These are phyloP conservation scores for Aspergillus quadrilineatus DNA, from an alignment of 2,329 filamentous ascomycete genomes.

Conservation along the genomic window DNA sequence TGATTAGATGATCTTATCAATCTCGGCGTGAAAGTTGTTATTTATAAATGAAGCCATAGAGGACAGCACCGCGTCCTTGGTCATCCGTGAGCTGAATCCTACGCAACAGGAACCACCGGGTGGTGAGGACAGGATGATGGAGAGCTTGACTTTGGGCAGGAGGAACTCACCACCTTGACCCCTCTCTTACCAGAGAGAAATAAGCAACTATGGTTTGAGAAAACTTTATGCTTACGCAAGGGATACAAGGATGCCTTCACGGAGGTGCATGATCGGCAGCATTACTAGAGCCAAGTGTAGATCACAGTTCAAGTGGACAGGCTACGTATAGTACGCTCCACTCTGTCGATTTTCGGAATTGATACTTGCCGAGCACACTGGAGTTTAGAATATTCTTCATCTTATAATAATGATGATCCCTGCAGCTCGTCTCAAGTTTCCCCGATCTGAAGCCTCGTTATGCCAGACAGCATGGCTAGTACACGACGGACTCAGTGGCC, in stretches of 20 bases:
- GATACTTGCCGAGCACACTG: not conserved
- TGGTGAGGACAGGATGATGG: no score
- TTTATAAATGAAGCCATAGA: no score
- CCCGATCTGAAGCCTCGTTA: not conserved
- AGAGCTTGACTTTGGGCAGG: no score
- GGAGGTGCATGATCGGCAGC: not conserved
- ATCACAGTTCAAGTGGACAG: not conserved
- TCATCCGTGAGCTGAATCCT: no score
- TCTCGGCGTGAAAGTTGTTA: not conserved
- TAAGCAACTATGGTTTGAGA: no score
- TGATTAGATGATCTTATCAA: not conserved
- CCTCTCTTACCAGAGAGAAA: no score
- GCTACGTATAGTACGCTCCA: not conserved
- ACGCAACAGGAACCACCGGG: no score
- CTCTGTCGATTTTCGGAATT: not conserved
- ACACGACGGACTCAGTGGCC: not conserved
- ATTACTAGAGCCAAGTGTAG: not conserved
- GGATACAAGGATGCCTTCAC: not conserved
- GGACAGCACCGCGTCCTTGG: no score
- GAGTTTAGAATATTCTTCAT: not conserved
- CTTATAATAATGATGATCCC: not conserved
- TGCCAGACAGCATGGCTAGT: not conserved
- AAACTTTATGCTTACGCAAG: no score
- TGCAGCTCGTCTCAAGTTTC: no score
- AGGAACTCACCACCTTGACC: no score